Evolutionary conservation across 179 eudicot genomes (phyloP), one percentile per base, ranked within the genome.

Genomic region (Silene noctiflora): DNA sequence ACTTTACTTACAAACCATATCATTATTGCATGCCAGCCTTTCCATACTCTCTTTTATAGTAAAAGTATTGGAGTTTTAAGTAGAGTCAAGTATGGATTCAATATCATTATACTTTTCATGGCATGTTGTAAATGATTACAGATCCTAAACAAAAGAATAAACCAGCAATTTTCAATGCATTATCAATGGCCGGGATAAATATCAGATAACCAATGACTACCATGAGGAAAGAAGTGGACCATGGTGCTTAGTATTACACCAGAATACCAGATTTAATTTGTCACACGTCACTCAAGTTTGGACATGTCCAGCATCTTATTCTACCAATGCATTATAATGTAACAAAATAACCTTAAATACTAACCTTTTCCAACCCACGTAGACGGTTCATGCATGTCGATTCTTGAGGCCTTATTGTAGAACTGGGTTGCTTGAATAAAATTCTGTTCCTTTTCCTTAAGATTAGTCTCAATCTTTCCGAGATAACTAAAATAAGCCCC

Each of bases 351-450:
- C 51, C 4, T 21, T 17, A 67, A 60, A 67, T 53, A 48, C 69
- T 83, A 70, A 91, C 99, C 98, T 90, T 93, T 96, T 61, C 98
- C 98, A 80, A 91, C 88, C 98, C 98, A 93, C n/a, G 98, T 91
- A 83, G 99, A 96, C 12, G 98, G 91, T 80, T 93, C 97, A 53
- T 90, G 97, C 94, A 90, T 88, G 86, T 93, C 99, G 75, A 96
- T 90, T 82, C 94, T 85, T 31, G 98, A 88, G 4, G 99, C 98
- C 84, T 88, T 93, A 80, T 96, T 96, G 83, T 96, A 96, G 82
- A 85, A 89, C 63, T 84, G 86, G 29, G 97, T 91, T 42, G 99
- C 97, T 74, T 80, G 79, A 21, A 86, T 77, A 75, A 93, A 91
- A 83, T 90, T 81, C 0, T 88, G 89, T 68, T 95, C 97, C 86